phyloP scores from a whole-genome alignment of 306 rosid genomes.

The Vicia faba region DNA sequence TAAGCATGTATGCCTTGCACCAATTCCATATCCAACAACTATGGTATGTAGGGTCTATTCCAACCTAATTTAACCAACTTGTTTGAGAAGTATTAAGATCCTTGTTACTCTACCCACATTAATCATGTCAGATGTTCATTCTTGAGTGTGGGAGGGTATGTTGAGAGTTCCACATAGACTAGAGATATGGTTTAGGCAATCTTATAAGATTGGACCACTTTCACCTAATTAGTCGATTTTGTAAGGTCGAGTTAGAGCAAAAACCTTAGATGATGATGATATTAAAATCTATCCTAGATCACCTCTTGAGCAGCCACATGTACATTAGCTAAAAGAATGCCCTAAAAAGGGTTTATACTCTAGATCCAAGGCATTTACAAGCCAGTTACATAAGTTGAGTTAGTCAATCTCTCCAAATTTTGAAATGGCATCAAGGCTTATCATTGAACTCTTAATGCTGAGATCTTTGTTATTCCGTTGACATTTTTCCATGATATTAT shows the following conservation, averaged over 20 bases:
- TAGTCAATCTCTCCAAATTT: not conserved
- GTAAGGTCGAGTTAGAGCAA: not conserved
- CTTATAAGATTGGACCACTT: not conserved
- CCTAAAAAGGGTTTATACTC: not conserved
- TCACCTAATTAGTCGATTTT: not conserved
- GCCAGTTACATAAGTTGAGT: not conserved
- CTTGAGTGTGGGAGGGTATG: not conserved
- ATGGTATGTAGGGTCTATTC: not conserved
- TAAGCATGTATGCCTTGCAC: slow-evolving; percentile 7
- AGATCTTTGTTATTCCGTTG: not conserved
- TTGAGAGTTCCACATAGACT: not conserved
- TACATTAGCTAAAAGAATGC: not conserved
- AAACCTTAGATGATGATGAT: not conserved
- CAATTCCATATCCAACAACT: slow-evolving; percentile 7
- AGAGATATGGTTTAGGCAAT: not conserved
- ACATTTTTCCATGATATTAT: not conserved
- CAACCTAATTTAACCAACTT: not conserved
- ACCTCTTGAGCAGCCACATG: not conserved
- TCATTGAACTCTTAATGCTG: not conserved
- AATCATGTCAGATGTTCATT: not conserved
- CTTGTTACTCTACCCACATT: not conserved
- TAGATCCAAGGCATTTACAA: not conserved
- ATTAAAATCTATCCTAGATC: not conserved
- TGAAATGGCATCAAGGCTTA: not conserved
- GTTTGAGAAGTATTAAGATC: not conserved